These are phyloP conservation scores for Torulaspora quercuum DNA, from an alignment of 805 yeast species.

Conservation along the genomic window DNA sequence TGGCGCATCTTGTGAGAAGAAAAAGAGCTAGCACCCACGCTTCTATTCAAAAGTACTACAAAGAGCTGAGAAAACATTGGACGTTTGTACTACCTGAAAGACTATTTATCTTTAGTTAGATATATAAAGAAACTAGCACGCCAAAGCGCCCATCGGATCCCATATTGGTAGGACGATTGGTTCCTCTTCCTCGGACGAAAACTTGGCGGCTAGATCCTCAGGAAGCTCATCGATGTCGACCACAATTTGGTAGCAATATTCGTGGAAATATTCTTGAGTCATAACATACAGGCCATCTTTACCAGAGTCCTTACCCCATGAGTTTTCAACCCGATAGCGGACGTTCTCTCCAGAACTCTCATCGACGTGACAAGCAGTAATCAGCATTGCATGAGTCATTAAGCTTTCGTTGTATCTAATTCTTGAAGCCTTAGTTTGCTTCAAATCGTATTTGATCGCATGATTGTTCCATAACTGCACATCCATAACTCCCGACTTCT, in stretches of 20 bases:
- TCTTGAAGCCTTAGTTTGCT: slow-evolving; percentile 61
- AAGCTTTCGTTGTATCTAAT: slow-evolving; percentile 65
- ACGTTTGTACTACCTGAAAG: too few species aligned
- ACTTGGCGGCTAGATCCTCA: slow-evolving; percentile 37
- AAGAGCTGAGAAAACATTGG: too few species aligned
- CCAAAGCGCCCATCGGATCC: slow-evolving; percentile 80
- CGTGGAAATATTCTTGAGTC: slow-evolving; percentile 72
- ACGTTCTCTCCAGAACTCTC: slow-evolving; percentile 51
- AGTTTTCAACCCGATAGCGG: slow-evolving; percentile 71
- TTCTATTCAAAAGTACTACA: too few species aligned
- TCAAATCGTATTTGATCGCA: slow-evolving; percentile 51
- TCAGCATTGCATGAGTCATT: slow-evolving; percentile 90
- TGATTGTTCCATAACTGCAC: slow-evolving; percentile 63
- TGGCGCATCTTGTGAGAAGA: too few species aligned
- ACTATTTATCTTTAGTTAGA: neutral
- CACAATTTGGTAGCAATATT: slow-evolving; percentile 70
- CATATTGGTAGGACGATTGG: slow-evolving; percentile 66
- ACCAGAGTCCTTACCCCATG: slow-evolving; percentile 72
- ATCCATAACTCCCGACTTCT: slow-evolving; percentile 67
- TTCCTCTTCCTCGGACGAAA: slow-evolving; percentile 41
- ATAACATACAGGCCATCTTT: slow-evolving; percentile 64
- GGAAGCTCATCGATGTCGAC: slow-evolving; percentile 52
- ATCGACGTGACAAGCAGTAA: slow-evolving; percentile 77
- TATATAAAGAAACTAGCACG: slow-evolving; percentile 28
- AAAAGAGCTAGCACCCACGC: too few species aligned